phyloP scores from a whole-genome alignment of 345 rosid genomes.

The Eucalyptus microcorys region DNA sequence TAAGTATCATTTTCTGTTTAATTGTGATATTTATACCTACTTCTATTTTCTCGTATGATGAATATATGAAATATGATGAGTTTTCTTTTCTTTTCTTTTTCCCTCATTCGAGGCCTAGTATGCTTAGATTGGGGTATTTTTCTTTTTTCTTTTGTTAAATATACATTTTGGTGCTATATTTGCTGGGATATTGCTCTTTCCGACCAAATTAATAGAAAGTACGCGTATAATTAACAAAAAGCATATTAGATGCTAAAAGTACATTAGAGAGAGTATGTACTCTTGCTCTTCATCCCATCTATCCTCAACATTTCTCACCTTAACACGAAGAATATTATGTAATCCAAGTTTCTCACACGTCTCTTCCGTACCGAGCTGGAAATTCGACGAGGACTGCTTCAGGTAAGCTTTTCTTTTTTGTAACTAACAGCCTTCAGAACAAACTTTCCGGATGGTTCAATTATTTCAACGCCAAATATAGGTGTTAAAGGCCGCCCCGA shows the following conservation, averaged over 20 bases:
- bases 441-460: conserved; percentile 39
- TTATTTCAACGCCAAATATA: conserved; percentile 26
- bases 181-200: neutral
- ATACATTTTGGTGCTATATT: neutral
- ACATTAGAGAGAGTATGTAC: neutral
- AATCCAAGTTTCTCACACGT: conserved; percentile 27
- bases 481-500: conserved; percentile 51
- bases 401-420: conserved; percentile 1
- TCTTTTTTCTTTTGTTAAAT: neutral
- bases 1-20: neutral
- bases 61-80: neutral
- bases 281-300: conserved; percentile 25
- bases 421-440: conserved; percentile 19
- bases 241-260: neutral
- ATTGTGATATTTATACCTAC: accelerated
- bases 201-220: neutral
- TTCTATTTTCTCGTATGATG: neutral
- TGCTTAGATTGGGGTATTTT: neutral
- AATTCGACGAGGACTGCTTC: neutral
- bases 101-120: accelerated
- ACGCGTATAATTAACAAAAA: neutral
- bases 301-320: conserved; percentile 11
- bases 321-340: conserved; percentile 30
- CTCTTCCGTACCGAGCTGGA: neutral
- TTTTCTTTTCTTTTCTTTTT: neutral